phyloP scores from a whole-genome alignment of 2,329 filamentous ascomycete species.

The Hysterium pulicare region DNA sequence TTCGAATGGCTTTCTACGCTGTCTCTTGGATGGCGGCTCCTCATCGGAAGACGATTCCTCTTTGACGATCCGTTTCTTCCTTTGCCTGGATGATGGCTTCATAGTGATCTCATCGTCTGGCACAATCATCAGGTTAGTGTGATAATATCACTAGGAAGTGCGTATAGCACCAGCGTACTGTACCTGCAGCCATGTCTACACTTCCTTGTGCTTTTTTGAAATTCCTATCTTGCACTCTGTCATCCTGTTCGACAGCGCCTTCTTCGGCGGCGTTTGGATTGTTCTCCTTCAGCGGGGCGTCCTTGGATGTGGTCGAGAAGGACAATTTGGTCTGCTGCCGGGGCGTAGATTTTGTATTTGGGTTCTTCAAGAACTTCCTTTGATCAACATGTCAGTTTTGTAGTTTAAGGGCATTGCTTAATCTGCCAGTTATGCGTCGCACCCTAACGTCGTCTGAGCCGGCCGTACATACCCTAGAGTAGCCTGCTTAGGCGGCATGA shows the following conservation, averaged over 20 bases:
- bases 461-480: slow-evolving; percentile 84
- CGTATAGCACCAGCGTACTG: too few species aligned
- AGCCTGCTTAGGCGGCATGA: slow-evolving; percentile 64
- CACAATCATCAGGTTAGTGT: too few species aligned
- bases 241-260: slow-evolving; percentile 11
- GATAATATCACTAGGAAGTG: too few species aligned
- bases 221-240: slow-evolving; percentile 1
- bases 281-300: slow-evolving; percentile 36
- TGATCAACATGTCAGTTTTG: slow-evolving; percentile 11
- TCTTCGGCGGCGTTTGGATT: slow-evolving; percentile 17
- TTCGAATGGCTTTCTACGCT: slow-evolving; percentile 28
- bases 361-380: slow-evolving; percentile 82
- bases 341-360: slow-evolving; percentile 58
- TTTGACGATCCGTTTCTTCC: slow-evolving; percentile 29
- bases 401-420: not conserved
- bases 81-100: slow-evolving; percentile 16
- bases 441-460: slow-evolving; percentile 72
- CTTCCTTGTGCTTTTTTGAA: too few species aligned
- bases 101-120: too few species aligned
- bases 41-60: slow-evolving; percentile 31
- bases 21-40: slow-evolving; percentile 34
- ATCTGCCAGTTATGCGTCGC: slow-evolving; percentile 33
- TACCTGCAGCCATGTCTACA: not conserved
- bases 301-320: slow-evolving; percentile 57
- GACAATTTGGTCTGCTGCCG: slow-evolving; percentile 75